Base-by-base conservation (phyloP, 2,329 filamentous ascomycete species). In the Rachicladosporium sp. region DNA sequence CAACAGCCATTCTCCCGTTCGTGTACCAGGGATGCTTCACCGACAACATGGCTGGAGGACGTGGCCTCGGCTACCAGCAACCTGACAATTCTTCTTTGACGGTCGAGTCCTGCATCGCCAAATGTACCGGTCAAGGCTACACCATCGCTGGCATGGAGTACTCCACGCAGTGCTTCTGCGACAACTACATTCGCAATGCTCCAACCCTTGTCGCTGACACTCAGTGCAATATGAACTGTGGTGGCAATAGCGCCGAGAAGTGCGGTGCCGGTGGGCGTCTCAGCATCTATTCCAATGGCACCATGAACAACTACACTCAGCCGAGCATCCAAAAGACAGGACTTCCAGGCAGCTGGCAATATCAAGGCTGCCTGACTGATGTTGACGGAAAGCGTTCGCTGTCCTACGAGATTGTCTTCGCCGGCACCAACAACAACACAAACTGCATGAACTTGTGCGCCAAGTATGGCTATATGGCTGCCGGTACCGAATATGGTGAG, bases 61-160 rank as follows among this genome's bases (percentile, higher is more conserved):
- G 49, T 12, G 43, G 48, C 5, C 21, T 52, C 13, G 30, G 37
- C 2, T 36, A 48, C 11, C 40, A 43, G 13, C 35, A 42, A 13
- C 36, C 43, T 9, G 46, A 50, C 37, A 44, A 46, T 29, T 35
- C 40, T 12, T 42, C 43, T 7, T 42, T 43, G 32, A 50, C 44
- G 23, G 47, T 45, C 42, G 53, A 38, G 33, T 55, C 27, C 10
- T 59, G 58, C 39, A 50, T 56, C 19, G 35, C 43, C 13, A 43
- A 43, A 33, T 60, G 58, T 36, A 44, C 43, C 10, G 37, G 39
- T 3, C 43, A 46, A 6, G 57, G 58, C 6, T 61, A 55, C 43
- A 46, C 45, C 5, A 52, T 60, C 27, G 57, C 58, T 12, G 58
- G 56, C 11, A 44, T 57, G 29, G 52, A 60, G 33, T 59, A 50